Evolutionary conservation across 164 flowering plant species (phyloP), one percentile per base, ranked within the genome.

Genomic region (Aristolochia contorta): DNA sequence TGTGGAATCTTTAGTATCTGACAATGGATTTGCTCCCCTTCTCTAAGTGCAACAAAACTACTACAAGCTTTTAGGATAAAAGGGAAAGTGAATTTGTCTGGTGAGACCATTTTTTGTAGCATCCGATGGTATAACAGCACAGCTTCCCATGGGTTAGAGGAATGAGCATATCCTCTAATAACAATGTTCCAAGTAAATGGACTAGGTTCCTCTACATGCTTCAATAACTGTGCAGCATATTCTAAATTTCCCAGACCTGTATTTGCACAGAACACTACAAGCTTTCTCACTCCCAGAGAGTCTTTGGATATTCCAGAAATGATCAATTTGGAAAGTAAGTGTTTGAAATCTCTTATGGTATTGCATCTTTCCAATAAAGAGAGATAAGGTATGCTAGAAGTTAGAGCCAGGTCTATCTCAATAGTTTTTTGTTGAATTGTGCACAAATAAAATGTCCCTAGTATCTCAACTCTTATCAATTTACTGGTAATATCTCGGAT

Each of bases 41-140:
- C 65, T 43, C 10, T 10, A 46, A 62, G 18, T 9, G 51, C 58
- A 4, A 1, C 21, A 16, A 15, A 32, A 12, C 16, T 19, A 24
- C 37, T 37, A 21, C 65, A 62, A 4, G 65, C 58, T 54, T 22
- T 62, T 16, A 62, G 58, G 16, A 43, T 58, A 16, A 53, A 41
- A n/a, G 65, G 58, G 58, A 23, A 62, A 3, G 65, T 62, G 58
- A 62, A 62, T 48, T 62, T 62, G 21, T 62, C 65, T 16, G 58
- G 58, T 14, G 9, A 24, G 13, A 54, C 59, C 24, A 20, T 22
- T 22, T 62, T 43, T n/a, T 53, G 57, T 7, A 43, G 33, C 65
- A 62, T 62, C 16, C 43, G 13, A 21, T 21, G 23, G 51, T 41
- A 62, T 51, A 62, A 43, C 22, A 5, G 58, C 2, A 62, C 18